phyloP scores from a whole-genome alignment of 371 early-diverging fungal genomes.

The Mucor irregularis region DNA sequence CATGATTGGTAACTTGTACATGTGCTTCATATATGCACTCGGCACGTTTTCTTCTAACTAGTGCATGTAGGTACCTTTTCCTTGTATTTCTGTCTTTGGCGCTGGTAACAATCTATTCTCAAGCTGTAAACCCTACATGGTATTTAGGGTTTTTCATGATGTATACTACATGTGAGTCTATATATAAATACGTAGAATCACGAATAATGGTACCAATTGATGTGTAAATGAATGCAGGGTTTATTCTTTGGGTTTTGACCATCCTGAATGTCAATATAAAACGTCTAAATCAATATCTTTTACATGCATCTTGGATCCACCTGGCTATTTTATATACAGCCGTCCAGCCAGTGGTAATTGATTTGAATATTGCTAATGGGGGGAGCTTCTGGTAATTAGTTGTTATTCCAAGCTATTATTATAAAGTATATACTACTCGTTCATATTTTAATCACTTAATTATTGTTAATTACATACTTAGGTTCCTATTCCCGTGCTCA shows the following conservation, averaged over 20 bases:
- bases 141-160: too few species aligned
- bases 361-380: constrained; percentile 25
- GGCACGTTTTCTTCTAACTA: too few species aligned
- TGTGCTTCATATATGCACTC: neutral
- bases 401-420: neutral
- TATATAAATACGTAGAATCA: neutral
- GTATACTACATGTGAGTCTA: constrained; percentile 4
- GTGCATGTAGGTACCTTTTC: too few species aligned
- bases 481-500: constrained; percentile 33
- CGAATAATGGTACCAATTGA: neutral
- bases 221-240: too few species aligned
- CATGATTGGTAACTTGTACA: constrained; percentile 1
- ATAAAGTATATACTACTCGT: neutral
- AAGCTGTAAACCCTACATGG: too few species aligned
- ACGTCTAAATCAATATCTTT: neutral
- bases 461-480: too few species aligned
- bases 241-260: constrained; percentile 2
- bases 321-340: constrained; percentile 22
- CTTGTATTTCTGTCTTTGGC: too few species aligned
- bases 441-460: neutral
- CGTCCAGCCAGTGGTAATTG: constrained; percentile 26
- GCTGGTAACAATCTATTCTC: too few species aligned
- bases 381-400: constrained; percentile 30
- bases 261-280: neutral
- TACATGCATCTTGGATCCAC: constrained; percentile 33